phyloP scores from a whole-genome alignment of 306 rosid species.

The Cicer arietinum region DNA sequence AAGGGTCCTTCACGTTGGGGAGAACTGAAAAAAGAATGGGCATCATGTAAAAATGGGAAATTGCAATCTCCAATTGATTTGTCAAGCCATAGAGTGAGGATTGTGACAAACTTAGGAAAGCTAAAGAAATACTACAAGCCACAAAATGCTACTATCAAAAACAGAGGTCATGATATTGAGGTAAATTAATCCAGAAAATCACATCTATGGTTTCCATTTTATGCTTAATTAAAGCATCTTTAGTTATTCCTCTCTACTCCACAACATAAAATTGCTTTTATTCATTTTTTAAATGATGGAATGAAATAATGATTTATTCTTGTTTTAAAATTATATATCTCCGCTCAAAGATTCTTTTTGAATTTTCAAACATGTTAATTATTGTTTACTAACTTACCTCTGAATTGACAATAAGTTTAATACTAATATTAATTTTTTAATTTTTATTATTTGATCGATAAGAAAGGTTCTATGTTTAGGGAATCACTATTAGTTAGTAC shows the following conservation, averaged over 20 bases:
- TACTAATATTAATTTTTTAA: no score
- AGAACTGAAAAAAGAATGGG: constrained; percentile 64
- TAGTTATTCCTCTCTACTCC: neutral
- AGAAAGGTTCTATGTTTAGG: no score
- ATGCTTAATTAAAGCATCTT: neutral
- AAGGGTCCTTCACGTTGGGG: constrained; percentile 72
- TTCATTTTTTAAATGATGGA: no score
- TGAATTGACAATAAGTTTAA: no score
- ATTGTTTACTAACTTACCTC: no score
- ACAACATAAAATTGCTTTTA: no score
- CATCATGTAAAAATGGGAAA: constrained; percentile 55
- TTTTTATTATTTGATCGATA: no score
- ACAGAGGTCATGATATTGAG: constrained; percentile 77
- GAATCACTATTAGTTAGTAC: no score
- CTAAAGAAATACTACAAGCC: constrained; percentile 50
- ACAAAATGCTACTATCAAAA: constrained; percentile 57
- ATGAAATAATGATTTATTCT: no score
- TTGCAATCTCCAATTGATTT: constrained; percentile 82
- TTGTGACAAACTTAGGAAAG: constrained; percentile 48
- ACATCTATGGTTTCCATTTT: neutral
- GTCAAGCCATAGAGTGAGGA: constrained; percentile 47
- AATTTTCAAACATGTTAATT: no score
- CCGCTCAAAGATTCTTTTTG: no score
- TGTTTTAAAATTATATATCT: no score
- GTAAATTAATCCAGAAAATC: constrained; percentile 43